A percentile compares a stretch with the other conserved stretches of the same genome.
Evolutionary conservation across 2,329 filamentous ascomycete species (phyloP).

Genomic region (Colletotrichum godetiae): DNA sequence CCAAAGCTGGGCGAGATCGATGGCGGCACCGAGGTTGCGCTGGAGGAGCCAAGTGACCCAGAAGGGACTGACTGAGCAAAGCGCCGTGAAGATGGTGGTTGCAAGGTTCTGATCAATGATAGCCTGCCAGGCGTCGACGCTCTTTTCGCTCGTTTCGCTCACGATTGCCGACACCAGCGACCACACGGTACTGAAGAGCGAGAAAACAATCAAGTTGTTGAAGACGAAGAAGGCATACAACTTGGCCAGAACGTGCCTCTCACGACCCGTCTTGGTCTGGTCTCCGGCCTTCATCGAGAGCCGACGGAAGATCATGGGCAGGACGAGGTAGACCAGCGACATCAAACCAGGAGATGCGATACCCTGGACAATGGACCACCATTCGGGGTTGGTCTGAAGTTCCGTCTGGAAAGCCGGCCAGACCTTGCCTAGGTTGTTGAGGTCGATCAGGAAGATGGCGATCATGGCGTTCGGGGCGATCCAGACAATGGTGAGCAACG

Average conservation of each 20-base stretch:
- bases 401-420: constrained; percentile 80
- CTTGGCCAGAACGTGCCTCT: constrained; percentile 90
- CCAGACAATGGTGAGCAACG: constrained; percentile 84
- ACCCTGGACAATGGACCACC: constrained; percentile 93
- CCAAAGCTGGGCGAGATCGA: constrained; percentile 91
- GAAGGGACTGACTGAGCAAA: constrained; percentile 87
- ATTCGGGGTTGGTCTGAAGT: constrained; percentile 69
- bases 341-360: constrained; percentile 88
- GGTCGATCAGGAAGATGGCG: constrained; percentile 89
- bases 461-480: constrained; percentile 94
- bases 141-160: constrained; percentile 60
- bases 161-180: constrained; percentile 76
- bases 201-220: constrained; percentile 96
- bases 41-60: constrained; percentile 96
- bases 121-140: constrained; percentile 74
- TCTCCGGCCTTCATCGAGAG: constrained; percentile 87
- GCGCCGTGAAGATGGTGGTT: constrained; percentile 72
- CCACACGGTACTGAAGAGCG: constrained; percentile 88
- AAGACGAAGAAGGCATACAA: constrained; percentile 97
- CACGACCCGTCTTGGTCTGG: constrained; percentile 89
- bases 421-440: constrained; percentile 81
- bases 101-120: constrained; percentile 74
- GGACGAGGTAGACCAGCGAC: constrained; percentile 85
- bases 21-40: constrained; percentile 91
- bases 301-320: constrained; percentile 92